Percentiles rank a stretch among this genome's conserved stretches.
Evolutionary conservation across 345 rosid species (phyloP).

Genomic region (Excoecaria cochinchinensis): DNA sequence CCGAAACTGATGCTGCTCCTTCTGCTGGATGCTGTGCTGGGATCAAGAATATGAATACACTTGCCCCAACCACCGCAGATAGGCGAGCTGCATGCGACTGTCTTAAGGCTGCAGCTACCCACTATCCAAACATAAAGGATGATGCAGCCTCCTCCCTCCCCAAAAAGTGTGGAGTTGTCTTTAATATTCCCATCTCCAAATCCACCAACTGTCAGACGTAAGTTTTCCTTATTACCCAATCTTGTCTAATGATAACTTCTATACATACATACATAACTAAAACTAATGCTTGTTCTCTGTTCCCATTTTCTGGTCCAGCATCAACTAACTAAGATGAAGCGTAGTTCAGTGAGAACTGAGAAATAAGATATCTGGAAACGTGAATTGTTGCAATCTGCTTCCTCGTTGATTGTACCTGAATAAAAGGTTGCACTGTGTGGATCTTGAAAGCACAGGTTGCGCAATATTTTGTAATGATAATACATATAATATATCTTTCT

Average conservation of each 20-base stretch:
- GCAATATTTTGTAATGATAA: background rate
- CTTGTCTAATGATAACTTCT: too few relatives aligned
- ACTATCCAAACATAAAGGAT: background rate
- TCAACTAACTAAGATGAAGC: background rate
- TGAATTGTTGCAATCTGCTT: background rate
- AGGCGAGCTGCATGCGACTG: background rate
- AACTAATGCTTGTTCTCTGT: background rate
- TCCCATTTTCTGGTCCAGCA: background rate
- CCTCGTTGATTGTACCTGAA: background rate
- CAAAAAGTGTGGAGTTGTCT: background rate
- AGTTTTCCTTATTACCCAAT: too few relatives aligned
- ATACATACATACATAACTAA: too few relatives aligned
- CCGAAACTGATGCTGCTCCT: background rate
- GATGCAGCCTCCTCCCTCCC: constrained; percentile 10
- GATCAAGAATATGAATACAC: background rate
- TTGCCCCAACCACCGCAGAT: background rate
- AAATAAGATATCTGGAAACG: background rate
- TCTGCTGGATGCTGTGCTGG: background rate
- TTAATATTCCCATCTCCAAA: constrained; percentile 10
- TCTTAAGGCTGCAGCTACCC: background rate
- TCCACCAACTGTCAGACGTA: background rate
- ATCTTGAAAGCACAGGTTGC: background rate
- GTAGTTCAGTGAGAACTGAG: background rate
- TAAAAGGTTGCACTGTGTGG: background rate
- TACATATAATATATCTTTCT: background rate